phyloP scores from a whole-genome alignment of 2,329 filamentous ascomycete species.

The Davidsoniella eucalypti region DNA sequence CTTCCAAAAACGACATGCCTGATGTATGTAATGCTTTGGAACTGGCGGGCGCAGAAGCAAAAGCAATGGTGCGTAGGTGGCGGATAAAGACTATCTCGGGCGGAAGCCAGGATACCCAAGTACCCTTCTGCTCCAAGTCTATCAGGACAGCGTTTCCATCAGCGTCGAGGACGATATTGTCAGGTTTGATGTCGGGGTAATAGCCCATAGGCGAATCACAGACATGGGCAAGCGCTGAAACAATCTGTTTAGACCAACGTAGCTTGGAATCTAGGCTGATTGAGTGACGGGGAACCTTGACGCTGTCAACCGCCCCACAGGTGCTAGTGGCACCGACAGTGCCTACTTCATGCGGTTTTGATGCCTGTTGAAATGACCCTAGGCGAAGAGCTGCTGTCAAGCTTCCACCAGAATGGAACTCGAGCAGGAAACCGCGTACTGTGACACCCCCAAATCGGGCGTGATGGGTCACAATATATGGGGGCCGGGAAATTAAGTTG shows the following conservation, averaged over 20 bases:
- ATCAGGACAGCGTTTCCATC: conserved; percentile 1
- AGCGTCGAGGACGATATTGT: neutral
- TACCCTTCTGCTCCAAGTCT: conserved; percentile 5
- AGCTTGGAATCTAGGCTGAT: neutral
- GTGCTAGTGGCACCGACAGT: too few species aligned
- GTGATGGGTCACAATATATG: conserved; percentile 2
- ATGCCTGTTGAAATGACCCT: neutral
- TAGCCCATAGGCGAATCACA: neutral
- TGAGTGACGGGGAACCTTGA: too few species aligned
- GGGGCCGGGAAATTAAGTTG: neutral
- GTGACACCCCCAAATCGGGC: neutral
- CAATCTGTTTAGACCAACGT: neutral
- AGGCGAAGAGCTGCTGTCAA: neutral
- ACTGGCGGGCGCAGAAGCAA: neutral
- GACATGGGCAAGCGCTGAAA: neutral
- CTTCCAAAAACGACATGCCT: too few species aligned
- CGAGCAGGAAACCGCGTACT: conserved; percentile 2
- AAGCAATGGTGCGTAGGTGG: neutral
- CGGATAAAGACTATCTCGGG: conserved; percentile 4
- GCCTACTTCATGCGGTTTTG: too few species aligned
- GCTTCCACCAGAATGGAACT: neutral
- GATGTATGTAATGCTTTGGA: too few species aligned
- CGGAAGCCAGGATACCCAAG: conserved; percentile 5
- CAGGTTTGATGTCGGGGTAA: conserved; percentile 8
- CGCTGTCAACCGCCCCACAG: too few species aligned